Evolutionary conservation across 176 grass and related monocot species (phyloP), one percentile per base, ranked within the genome.

Genomic region (Cocos nucifera): DNA sequence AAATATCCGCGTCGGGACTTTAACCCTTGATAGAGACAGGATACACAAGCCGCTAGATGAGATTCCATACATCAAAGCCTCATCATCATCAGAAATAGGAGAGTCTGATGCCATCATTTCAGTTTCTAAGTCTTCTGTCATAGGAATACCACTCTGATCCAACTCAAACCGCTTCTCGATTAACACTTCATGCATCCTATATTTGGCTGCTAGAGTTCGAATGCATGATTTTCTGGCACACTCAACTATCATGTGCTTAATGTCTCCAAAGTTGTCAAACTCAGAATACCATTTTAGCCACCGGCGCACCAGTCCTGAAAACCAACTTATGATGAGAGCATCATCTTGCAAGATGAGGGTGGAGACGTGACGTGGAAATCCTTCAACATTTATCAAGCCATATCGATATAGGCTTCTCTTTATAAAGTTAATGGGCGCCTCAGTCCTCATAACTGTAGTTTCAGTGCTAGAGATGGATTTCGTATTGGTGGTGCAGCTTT

Each of bases 151-250:
- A 73, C 82, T 51, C 53, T 85, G 77, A 66, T 73, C 80, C 61
- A 90, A 69, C 62, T 96, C 92, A 63, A 96, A 96, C 49, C 76
- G 73, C 69, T 96, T 90, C 77, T 96, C 92, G 53, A 83, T 90
- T 61, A 88, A 79, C 32, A 75, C 80, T 60, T 96, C 87, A 66
- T 96, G 78, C 80, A 85, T 88, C 17, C 75, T 57, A 30, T 96
- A 82, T 58, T 96, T 96, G 6, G 92, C 83, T 12, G 92, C 89
- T 59, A 96, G 72, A 77, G 92, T 96, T 65, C 83, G 81, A 49
- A 96, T 90, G 78, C 92, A 96, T 17, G 92, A 96, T 69, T 85
- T 90, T 50, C 87, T 83, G n/a, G 90, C 69, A 68, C 80, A 67
- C 17, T 90, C 77, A 39, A 87, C 67, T 63, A 90, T 75, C 63